These are phyloP conservation scores for Eucalyptus erythrocorys DNA, from an alignment of 345 rosid genomes.

Conservation along the genomic window DNA sequence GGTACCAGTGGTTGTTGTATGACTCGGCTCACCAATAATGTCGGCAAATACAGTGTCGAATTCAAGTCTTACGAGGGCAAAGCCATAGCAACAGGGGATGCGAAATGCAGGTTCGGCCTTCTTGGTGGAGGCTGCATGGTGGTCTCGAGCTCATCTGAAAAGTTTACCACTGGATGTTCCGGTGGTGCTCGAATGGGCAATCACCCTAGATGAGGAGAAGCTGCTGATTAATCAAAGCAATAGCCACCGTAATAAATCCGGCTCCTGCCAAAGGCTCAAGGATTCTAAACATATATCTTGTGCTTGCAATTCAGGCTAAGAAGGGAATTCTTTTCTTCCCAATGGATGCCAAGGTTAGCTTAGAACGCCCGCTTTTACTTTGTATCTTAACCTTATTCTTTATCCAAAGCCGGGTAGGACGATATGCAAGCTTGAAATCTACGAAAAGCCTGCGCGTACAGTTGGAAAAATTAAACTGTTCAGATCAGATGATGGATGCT, in stretches of 20 bases:
- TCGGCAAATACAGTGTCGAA: neutral
- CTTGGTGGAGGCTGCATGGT: neutral
- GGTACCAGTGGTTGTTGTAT: neutral
- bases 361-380: neutral
- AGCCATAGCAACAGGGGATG: neutral
- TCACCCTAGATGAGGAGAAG: neutral
- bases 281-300: accelerated
- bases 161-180: neutral
- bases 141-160: neutral
- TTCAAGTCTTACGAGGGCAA: neutral
- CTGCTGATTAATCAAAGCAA: neutral
- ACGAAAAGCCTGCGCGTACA: neutral
- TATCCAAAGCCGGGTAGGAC: neutral
- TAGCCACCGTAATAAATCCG: neutral
- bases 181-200: neutral
- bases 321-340: neutral
- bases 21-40: neutral
- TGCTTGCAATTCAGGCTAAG: neutral
- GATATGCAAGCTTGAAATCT: neutral
- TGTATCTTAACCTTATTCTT: neutral
- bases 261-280: neutral
- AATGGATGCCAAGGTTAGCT: neutral
- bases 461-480: no score
- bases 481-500: neutral
- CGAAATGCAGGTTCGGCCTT: neutral